Percentiles rank a stretch among this genome's conserved stretches.
These are phyloP conservation scores for Agapanthus africanus DNA, from an alignment of 106 monocot species.

Conservation along the genomic window DNA sequence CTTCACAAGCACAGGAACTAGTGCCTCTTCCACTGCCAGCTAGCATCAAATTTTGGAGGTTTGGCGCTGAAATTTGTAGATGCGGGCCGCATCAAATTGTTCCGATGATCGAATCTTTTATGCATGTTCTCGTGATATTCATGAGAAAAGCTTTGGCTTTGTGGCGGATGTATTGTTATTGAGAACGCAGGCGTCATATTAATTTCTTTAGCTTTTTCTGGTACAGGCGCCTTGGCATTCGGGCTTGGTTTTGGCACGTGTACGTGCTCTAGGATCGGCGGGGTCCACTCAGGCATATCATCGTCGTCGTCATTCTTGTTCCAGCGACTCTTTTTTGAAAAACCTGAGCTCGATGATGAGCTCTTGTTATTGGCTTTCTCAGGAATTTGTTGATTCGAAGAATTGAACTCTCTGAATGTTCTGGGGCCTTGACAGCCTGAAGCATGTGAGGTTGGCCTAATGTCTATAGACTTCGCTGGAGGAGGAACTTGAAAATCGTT, in stretches of 20 bases:
- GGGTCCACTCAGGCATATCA: constrained; percentile 83
- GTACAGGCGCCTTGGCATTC: neutral
- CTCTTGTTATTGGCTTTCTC: neutral
- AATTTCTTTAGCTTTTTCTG: neutral
- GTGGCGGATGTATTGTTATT: neutral
- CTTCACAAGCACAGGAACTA: no score
- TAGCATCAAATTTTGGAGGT: neutral
- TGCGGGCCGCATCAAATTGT: neutral
- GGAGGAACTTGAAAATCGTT: neutral
- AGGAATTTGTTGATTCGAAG: neutral
- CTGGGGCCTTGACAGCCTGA: constrained; percentile 1
- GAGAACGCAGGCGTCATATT: neutral
- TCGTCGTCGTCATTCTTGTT: constrained; percentile 45
- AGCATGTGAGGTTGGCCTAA: neutral
- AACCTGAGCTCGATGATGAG: constrained; percentile 5
- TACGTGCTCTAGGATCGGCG: constrained; percentile 28
- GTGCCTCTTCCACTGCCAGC: constrained; percentile 11
- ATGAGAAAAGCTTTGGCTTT: constrained; percentile 11
- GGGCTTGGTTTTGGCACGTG: neutral
- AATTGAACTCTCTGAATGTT: constrained; percentile 5
- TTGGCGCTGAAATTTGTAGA: neutral
- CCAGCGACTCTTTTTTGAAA: constrained; percentile 27
- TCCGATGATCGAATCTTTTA: neutral
- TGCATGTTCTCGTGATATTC: neutral
- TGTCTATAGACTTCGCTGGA: constrained; percentile 4